Evolutionary conservation across 139 green algal species (phyloP).

Genomic region (Chlorella vulgaris): DNA sequence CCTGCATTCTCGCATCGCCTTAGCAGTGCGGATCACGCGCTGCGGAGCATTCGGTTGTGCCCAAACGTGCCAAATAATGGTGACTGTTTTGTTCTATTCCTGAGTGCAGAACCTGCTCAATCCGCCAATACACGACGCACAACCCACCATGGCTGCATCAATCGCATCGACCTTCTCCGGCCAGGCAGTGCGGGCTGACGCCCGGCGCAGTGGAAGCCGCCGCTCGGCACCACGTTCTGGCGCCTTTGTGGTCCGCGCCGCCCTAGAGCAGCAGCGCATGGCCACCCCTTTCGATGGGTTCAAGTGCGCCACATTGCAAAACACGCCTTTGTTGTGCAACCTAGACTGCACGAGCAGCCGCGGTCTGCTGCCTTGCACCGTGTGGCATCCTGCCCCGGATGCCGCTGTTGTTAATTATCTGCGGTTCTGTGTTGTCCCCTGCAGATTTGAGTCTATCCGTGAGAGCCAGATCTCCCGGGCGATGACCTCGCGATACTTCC

Average conservation of each 20-base stretch:
- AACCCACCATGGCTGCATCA: background rate
- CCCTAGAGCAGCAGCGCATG: slow-evolving; percentile 28
- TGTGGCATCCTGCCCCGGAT: too few species aligned
- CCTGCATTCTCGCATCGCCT: too few species aligned
- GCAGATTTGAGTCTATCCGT: slow-evolving; percentile 75
- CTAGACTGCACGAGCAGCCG: too few species aligned
- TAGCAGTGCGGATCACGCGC: too few species aligned
- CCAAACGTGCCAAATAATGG: too few species aligned
- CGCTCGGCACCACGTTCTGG: background rate
- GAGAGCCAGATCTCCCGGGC: slow-evolving; percentile 76
- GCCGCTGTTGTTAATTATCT: too few species aligned
- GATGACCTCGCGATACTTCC: slow-evolving; percentile 95
- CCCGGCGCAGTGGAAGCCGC: background rate
- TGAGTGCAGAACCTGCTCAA: background rate
- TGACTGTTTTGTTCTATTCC: too few species aligned
- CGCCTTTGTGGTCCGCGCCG: background rate
- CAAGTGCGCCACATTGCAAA: slow-evolving; percentile 15
- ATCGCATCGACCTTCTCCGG: slow-evolving; percentile 21
- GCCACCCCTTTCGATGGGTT: slow-evolving; percentile 38
- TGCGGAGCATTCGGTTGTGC: too few species aligned
- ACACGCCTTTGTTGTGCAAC: too few species aligned
- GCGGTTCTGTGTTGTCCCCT: background rate
- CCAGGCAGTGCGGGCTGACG: background rate
- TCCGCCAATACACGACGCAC: too few species aligned
- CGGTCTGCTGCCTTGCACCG: too few species aligned